Percentiles rank a stretch among this genome's conserved stretches.
These are phyloP conservation scores for Aureobasidium sp. DNA, from an alignment of 2,329 filamentous ascomycete genomes.

Conservation along the genomic window DNA sequence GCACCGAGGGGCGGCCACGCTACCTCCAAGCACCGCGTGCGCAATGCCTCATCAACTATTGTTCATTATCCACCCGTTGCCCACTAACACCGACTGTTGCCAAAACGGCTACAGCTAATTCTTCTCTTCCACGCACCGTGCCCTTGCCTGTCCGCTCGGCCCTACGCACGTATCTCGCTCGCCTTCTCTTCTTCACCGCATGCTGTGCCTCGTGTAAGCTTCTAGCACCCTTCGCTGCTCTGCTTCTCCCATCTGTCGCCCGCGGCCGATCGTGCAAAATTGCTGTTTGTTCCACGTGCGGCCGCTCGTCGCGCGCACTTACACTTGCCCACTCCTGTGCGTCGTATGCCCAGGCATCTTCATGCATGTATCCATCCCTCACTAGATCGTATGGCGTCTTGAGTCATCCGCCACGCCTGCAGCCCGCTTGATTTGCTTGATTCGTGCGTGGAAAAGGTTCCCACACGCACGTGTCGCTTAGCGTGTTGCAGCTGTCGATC, in stretches of 20 bases:
- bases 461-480: constrained; percentile 11
- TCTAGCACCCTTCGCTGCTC: background rate
- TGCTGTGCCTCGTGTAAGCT: background rate
- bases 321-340: background rate
- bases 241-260: background rate
- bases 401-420: constrained; percentile 15
- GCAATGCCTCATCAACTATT: constrained; percentile 14
- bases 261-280: constrained; percentile 2
- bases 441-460: constrained; percentile 5
- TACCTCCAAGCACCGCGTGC: constrained; percentile 9
- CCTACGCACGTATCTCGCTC: constrained; percentile 1
- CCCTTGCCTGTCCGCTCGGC: background rate
- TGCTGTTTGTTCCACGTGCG: constrained; percentile 8
- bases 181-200: background rate
- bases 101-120: constrained; percentile 12
- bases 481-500: constrained; percentile 11
- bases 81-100: background rate
- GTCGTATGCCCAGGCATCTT: background rate
- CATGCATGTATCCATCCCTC: constrained; percentile 8
- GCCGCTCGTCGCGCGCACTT: background rate
- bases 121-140: background rate
- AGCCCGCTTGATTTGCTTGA: constrained; percentile 15
- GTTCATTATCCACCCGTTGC: constrained; percentile 15
- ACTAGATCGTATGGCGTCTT: constrained; percentile 10
- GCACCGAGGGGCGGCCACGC: constrained; percentile 6